phyloP scores from a whole-genome alignment of 2,329 filamentous ascomycete genomes.

The Apiospora phragmitis region DNA sequence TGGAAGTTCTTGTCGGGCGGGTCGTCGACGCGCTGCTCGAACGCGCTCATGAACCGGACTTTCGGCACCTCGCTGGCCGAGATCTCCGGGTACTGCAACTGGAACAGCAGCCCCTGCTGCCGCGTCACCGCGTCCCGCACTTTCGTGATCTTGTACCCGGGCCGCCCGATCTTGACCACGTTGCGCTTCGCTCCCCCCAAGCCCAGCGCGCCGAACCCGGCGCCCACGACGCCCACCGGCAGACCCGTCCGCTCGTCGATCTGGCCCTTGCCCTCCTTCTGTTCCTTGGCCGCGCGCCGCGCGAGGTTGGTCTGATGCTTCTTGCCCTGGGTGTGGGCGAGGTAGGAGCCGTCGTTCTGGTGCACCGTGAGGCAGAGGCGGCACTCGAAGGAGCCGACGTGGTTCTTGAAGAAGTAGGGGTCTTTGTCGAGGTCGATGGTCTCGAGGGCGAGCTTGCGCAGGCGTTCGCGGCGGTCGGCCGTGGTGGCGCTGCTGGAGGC shows the following conservation, averaged over 20 bases:
- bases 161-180: slow-evolving; percentile 90
- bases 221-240: slow-evolving; percentile 75
- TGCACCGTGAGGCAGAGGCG: slow-evolving; percentile 95
- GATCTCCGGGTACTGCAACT: slow-evolving; percentile 94
- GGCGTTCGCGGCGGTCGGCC: slow-evolving; percentile 93
- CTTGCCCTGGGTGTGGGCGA: slow-evolving; percentile 96
- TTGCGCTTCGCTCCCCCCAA: slow-evolving; percentile 72
- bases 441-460: slow-evolving; percentile 96
- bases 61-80: slow-evolving; percentile 72
- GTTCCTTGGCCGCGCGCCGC: slow-evolving; percentile 90
- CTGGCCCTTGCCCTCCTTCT: slow-evolving; percentile 78
- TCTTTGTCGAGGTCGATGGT: slow-evolving; percentile 99
- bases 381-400: slow-evolving; percentile 97
- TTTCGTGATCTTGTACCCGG: slow-evolving; percentile 98
- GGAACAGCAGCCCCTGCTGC: slow-evolving; percentile 91
- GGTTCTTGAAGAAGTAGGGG: slow-evolving; percentile 99
- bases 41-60: slow-evolving; percentile 96
- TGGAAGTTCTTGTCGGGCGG: slow-evolving; percentile 89
- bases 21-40: slow-evolving; percentile 92
- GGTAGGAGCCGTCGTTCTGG: slow-evolving; percentile 98
- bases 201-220: slow-evolving; percentile 55
- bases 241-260: slow-evolving; percentile 68
- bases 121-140: slow-evolving; percentile 83
- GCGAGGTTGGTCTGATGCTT: slow-evolving; percentile 99
- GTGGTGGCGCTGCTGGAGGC: slow-evolving; percentile 92